Conservation (phyloP, 768 basidiomycete species). For the Boletus speciosus region DNA sequence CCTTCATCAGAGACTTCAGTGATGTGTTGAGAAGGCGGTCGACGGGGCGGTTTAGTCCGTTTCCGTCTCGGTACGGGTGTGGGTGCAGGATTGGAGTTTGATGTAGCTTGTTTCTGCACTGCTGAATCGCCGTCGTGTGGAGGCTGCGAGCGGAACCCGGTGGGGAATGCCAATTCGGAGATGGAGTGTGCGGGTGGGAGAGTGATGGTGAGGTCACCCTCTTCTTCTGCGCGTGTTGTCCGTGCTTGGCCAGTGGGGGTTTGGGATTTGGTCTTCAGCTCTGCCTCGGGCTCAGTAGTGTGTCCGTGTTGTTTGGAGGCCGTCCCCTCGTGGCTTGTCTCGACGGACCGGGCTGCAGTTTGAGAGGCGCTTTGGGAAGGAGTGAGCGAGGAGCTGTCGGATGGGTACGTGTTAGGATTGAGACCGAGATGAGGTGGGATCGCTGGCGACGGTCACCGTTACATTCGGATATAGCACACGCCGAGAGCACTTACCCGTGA, state of each 20-base stretch:
- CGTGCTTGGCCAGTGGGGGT: neutral
- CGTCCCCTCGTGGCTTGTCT: constrained; percentile 14
- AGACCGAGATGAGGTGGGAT: constrained; percentile 3
- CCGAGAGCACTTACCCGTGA: neutral
- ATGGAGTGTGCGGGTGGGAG: constrained; percentile 29
- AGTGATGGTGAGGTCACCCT: constrained; percentile 14
- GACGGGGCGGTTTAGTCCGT: constrained; percentile 7
- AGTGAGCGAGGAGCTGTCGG: constrained; percentile 62
- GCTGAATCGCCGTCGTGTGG: neutral
- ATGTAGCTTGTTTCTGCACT: neutral
- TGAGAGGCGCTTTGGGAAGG: constrained; percentile 81
- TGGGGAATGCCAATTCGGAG: constrained; percentile 26
- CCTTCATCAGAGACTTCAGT: constrained; percentile 23
- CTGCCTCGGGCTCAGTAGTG: neutral
- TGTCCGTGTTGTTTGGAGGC: constrained; percentile 3
- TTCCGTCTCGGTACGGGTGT: neutral
- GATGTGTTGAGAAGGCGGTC: constrained; percentile 27
- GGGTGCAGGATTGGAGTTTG: neutral
- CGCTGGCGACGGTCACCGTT: neutral
- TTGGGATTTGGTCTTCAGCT: neutral
- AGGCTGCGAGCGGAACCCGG: constrained; percentile 8
- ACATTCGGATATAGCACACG: neutral
- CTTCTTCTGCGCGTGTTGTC: neutral
- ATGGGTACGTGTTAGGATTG: constrained; percentile 32
- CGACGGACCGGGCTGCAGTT: constrained; percentile 20